phyloP scores from a whole-genome alignment of 2,329 filamentous ascomycete genomes.

The Penicillium sp. region DNA sequence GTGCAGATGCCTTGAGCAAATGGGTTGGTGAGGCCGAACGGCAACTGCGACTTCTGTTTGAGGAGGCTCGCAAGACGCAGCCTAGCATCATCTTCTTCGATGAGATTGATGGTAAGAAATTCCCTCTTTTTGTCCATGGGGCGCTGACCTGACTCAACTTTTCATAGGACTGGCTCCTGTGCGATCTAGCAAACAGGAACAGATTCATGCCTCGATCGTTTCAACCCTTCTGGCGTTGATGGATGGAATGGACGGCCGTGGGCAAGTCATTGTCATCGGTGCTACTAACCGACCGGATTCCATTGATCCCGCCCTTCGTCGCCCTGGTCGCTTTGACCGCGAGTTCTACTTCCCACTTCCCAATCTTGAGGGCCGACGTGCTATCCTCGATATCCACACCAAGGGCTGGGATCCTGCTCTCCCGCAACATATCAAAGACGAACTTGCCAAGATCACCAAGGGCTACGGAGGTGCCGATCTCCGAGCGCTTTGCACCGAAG shows the following conservation, averaged over 20 bases:
- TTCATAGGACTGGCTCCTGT: constrained; percentile 70
- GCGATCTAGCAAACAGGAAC: constrained; percentile 94
- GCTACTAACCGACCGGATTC: constrained; percentile 97
- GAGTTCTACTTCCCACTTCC: constrained; percentile 98
- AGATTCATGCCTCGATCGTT: constrained; percentile 96
- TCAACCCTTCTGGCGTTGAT: constrained; percentile 89
- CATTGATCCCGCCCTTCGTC: constrained; percentile 88
- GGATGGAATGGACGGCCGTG: constrained; percentile 97
- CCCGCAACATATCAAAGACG: constrained; percentile 69
- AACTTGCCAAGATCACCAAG: constrained; percentile 79
- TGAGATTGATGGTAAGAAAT: constrained; percentile 75
- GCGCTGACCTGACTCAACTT: constrained; percentile 6
- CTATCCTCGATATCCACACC: constrained; percentile 93
- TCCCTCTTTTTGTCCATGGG: background rate
- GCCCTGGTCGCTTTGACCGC: constrained; percentile 89
- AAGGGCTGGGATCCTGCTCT: constrained; percentile 81
- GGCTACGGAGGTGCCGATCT: constrained; percentile 96
- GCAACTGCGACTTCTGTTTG: constrained; percentile 86
- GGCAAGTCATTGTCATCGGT: constrained; percentile 96
- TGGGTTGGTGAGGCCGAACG: constrained; percentile 98
- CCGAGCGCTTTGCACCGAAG: constrained; percentile 89
- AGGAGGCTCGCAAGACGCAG: constrained; percentile 90
- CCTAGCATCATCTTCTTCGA: constrained; percentile 99
- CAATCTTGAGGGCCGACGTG: constrained; percentile 68
- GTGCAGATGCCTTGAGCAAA: constrained; percentile 93